Evolutionary conservation across 345 rosid species (phyloP).

Genomic region (Populus deltoides): DNA sequence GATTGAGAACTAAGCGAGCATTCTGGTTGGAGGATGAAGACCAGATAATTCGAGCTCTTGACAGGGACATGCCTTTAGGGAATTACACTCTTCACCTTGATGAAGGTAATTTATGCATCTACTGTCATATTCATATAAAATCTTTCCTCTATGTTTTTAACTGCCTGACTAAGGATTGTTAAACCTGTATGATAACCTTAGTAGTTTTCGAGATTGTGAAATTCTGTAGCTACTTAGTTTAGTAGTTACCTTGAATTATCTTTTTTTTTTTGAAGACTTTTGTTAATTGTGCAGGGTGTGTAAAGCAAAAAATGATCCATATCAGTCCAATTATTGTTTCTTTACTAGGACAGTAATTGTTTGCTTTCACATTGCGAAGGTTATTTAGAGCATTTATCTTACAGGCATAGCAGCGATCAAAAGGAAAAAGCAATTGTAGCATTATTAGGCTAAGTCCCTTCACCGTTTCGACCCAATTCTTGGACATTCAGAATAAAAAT

Average conservation of each 20-base stretch:
- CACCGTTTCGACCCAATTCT: background rate
- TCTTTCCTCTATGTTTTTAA: background rate
- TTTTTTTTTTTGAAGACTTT: background rate
- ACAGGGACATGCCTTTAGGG: slow-evolving; percentile 94
- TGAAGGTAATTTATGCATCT: slow-evolving; percentile 52
- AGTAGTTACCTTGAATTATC: background rate
- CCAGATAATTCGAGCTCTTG: slow-evolving; percentile 75
- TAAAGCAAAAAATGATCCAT: background rate
- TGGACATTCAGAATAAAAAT: background rate
- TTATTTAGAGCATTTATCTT: background rate
- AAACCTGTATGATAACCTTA: background rate
- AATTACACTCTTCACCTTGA: slow-evolving; percentile 82
- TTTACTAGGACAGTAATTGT: background rate
- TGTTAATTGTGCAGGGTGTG: background rate
- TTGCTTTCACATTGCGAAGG: background rate
- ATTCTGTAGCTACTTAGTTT: background rate
- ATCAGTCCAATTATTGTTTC: background rate
- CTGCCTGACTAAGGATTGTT: background rate
- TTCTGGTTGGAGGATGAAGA: slow-evolving; percentile 99
- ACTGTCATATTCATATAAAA: background rate
- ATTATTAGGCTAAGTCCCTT: background rate
- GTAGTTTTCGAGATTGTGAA: background rate
- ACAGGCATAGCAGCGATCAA: background rate
- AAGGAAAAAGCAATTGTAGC: background rate
- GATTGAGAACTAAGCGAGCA: slow-evolving; percentile 82